Evolutionary conservation across 208 protist genomes (phyloP).

Genomic region (Crithidia fasciculata): DNA sequence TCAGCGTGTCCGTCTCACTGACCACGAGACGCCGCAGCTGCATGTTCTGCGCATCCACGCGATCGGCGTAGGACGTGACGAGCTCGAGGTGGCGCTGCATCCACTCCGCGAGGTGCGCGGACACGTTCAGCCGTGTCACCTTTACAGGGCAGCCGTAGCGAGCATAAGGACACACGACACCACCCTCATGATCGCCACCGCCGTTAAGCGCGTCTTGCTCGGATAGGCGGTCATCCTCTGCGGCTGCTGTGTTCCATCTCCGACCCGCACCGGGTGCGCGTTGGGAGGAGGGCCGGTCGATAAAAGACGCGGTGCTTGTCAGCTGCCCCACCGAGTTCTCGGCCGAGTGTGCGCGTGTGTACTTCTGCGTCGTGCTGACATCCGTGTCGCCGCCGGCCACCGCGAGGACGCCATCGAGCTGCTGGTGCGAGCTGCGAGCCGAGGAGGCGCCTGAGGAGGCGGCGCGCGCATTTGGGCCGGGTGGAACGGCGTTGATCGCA

Average conservation of each 20-base stretch:
- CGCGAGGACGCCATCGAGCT: neutral
- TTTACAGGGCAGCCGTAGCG: constrained; percentile 66
- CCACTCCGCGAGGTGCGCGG: constrained; percentile 55
- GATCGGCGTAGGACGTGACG: constrained; percentile 74
- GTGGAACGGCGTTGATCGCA: neutral
- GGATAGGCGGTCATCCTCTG: neutral
- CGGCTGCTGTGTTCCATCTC: constrained; percentile 5
- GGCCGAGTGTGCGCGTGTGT: constrained; percentile 24
- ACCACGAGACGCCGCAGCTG: constrained; percentile 67
- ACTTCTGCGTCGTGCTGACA: constrained; percentile 27
- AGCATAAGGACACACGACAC: constrained; percentile 66
- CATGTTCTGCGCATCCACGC: constrained; percentile 72
- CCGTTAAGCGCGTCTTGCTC: neutral
- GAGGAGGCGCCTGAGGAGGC: constrained; percentile 1
- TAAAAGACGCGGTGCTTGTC: constrained; percentile 11
- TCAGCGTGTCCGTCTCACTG: constrained; percentile 29
- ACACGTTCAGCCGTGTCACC: constrained; percentile 51
- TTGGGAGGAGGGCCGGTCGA: constrained; percentile 18
- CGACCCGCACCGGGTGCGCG: constrained; percentile 19
- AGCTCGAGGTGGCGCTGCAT: constrained; percentile 67
- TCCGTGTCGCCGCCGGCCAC: neutral
- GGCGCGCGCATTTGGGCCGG: neutral
- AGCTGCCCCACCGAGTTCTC: constrained; percentile 15
- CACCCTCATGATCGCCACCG: constrained; percentile 11
- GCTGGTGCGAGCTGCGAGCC: neutral